These are phyloP conservation scores for Stachybotrys echinatus DNA, from an alignment of 2,329 filamentous ascomycete species.

Conservation along the genomic window DNA sequence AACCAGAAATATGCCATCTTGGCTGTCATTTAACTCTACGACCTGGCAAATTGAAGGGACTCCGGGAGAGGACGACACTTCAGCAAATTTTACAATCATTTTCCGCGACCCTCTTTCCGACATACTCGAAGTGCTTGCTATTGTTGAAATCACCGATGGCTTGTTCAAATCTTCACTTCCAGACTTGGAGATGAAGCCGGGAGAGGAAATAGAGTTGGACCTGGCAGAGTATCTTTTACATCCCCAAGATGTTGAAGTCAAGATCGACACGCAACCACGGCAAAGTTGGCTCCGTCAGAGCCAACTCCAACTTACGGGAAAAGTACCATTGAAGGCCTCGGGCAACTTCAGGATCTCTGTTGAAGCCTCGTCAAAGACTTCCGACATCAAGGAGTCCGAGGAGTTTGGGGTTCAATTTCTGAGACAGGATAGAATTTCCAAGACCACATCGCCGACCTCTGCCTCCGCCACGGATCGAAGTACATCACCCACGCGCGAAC, in stretches of 20 bases:
- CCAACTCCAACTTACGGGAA: constrained; percentile 32
- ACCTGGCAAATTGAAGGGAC: constrained; percentile 61
- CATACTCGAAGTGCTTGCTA: constrained; percentile 49
- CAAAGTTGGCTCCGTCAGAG: constrained; percentile 39
- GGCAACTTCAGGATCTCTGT: constrained; percentile 25
- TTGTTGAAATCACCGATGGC: constrained; percentile 24
- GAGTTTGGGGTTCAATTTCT: constrained; percentile 30
- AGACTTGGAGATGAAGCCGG: constrained; percentile 32
- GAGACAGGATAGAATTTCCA: constrained; percentile 11
- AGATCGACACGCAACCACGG: constrained; percentile 27
- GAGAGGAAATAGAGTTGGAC: constrained; percentile 36
- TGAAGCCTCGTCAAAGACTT: constrained; percentile 25
- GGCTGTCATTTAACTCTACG: constrained; percentile 61
- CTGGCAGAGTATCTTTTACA: constrained; percentile 35
- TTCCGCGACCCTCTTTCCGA: constrained; percentile 57
- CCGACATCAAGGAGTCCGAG: constrained; percentile 29
- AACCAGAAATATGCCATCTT: constrained; percentile 52
- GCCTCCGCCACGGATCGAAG: background rate
- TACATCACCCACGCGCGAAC: background rate
- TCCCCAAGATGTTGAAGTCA: constrained; percentile 30
- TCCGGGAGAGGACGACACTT: constrained; percentile 51
- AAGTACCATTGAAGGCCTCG: constrained; percentile 28
- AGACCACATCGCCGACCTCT: background rate
- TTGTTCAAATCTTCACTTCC: constrained; percentile 36
- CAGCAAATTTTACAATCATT: constrained; percentile 57